Evolutionary conservation across 1,139 yeast genomes (phyloP).

Genomic region (Yamadazyma membranifaciens): DNA sequence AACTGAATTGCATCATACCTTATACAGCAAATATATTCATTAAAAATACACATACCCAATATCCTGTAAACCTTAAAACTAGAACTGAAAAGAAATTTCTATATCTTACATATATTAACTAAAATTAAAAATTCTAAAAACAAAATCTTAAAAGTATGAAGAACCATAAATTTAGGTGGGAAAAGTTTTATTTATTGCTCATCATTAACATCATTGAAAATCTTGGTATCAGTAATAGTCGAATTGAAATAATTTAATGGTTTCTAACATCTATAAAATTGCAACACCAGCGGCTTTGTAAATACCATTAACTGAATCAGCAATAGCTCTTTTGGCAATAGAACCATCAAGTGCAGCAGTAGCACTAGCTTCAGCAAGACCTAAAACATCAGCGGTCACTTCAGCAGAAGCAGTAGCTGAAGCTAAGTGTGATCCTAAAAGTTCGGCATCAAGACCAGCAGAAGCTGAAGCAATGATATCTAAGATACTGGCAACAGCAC

Average conservation of each 20-base stretch:
- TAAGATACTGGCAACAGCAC: too few relatives aligned
- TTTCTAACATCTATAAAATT: conserved; percentile 3
- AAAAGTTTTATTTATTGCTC: conserved; percentile 4
- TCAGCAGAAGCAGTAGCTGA: conserved; percentile 9
- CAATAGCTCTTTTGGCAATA: too few relatives aligned
- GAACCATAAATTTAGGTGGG: conserved; percentile 7
- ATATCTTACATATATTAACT: conserved; percentile 2
- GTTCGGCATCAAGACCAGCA: conserved; percentile 9
- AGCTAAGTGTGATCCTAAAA: conserved; percentile 12
- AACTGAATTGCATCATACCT: too few relatives aligned
- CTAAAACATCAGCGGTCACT: conserved; percentile 11
- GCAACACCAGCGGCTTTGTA: conserved; percentile 11
- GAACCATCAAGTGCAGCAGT: conserved; percentile 7
- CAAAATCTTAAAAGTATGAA: not conserved
- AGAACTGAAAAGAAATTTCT: too few relatives aligned
- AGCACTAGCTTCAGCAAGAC: conserved; percentile 4
- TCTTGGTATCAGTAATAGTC: not conserved
- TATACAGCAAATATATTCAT: not conserved
- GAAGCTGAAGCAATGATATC: conserved; percentile 7
- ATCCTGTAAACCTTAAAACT: too few relatives aligned
- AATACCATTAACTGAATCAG: conserved; percentile 10
- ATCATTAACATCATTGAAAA: conserved; percentile 1
- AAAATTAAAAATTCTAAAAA: not conserved
- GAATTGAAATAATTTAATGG: not conserved
- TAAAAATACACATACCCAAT: too few relatives aligned